Percentiles rank a stretch among this genome's conserved stretches.
Conservation (phyloP, 768 basidiomycete genomes). For the Mrakia gelida region DNA sequence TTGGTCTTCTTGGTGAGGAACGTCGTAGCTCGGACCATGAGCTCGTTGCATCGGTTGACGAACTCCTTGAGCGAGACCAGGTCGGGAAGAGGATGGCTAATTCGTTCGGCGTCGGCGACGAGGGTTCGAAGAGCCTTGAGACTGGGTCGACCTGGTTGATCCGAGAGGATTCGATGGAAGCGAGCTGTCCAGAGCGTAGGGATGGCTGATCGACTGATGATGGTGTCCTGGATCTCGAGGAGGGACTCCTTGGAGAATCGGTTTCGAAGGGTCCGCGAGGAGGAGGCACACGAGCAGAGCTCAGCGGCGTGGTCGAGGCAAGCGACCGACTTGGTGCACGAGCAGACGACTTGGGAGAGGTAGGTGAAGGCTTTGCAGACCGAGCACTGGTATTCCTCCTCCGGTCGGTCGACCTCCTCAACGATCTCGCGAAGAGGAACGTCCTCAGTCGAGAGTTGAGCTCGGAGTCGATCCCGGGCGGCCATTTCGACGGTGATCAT, state of each 20-base stretch:
- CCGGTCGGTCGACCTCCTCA: slow-evolving; percentile 73
- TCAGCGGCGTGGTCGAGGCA: slow-evolving; percentile 80
- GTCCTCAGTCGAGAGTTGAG: slow-evolving; percentile 30
- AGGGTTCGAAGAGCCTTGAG: slow-evolving; percentile 58
- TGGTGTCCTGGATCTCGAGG: slow-evolving; percentile 59
- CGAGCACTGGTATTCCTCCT: slow-evolving; percentile 93
- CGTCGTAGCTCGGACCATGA: slow-evolving; percentile 35
- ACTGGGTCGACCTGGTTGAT: slow-evolving; percentile 39
- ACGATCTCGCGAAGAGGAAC: slow-evolving; percentile 55
- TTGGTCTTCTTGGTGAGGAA: slow-evolving; percentile 23
- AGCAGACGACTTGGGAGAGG: slow-evolving; percentile 82
- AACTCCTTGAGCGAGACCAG: slow-evolving; percentile 68
- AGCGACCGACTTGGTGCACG: slow-evolving; percentile 67
- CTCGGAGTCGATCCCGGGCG: slow-evolving; percentile 61
- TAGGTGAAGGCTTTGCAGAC: slow-evolving; percentile 93
- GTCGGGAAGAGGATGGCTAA: slow-evolving; percentile 69
- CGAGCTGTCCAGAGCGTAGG: slow-evolving; percentile 73
- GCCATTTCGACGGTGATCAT: slow-evolving; percentile 81
- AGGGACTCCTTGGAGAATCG: slow-evolving; percentile 78
- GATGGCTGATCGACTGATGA: slow-evolving; percentile 65
- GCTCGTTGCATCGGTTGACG: slow-evolving; percentile 49
- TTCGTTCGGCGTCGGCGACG: slow-evolving; percentile 84
- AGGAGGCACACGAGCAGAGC: slow-evolving; percentile 63
- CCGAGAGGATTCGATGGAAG: slow-evolving; percentile 61
- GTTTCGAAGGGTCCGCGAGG: slow-evolving; percentile 63